These are phyloP conservation scores for Hysterium pulicare DNA, from an alignment of 2,329 filamentous ascomycete genomes.

Conservation along the genomic window DNA sequence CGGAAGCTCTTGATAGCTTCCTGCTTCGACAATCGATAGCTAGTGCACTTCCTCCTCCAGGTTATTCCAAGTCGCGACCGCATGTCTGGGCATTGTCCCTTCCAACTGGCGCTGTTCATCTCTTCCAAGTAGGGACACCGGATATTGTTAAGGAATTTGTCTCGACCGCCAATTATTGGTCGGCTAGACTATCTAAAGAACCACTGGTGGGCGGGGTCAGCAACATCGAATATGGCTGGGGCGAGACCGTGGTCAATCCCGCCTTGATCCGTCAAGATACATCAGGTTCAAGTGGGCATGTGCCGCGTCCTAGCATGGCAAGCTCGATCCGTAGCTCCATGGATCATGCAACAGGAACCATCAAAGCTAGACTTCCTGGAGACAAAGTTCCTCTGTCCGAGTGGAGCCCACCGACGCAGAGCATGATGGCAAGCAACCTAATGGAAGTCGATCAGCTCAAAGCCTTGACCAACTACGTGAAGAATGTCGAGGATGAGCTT, in stretches of 20 bases:
- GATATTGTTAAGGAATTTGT: slow-evolving; percentile 96
- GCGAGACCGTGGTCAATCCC: slow-evolving; percentile 70
- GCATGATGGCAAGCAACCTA: slow-evolving; percentile 77
- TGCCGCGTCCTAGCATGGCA: slow-evolving; percentile 54
- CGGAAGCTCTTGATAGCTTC: slow-evolving; percentile 83
- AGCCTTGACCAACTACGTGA: slow-evolving; percentile 73
- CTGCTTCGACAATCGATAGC: slow-evolving; percentile 88
- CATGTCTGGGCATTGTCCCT: slow-evolving; percentile 93
- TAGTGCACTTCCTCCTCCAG: slow-evolving; percentile 81
- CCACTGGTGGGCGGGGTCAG: slow-evolving; percentile 89
- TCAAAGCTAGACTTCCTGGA: slow-evolving; percentile 70
- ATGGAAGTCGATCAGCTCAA: slow-evolving; percentile 77
- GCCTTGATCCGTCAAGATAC: slow-evolving; percentile 39
- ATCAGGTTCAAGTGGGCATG: slow-evolving; percentile 25
- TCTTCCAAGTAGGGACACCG: slow-evolving; percentile 96
- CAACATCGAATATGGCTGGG: slow-evolving; percentile 98
- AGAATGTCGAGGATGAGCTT: slow-evolving; percentile 80
- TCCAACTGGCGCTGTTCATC: slow-evolving; percentile 87
- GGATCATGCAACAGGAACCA: slow-evolving; percentile 53
- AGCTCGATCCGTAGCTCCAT: slow-evolving; percentile 60
- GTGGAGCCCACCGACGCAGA: slow-evolving; percentile 86
- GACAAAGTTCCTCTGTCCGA: slow-evolving; percentile 82
- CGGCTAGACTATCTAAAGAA: slow-evolving; percentile 87
- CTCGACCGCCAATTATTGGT: slow-evolving; percentile 95
- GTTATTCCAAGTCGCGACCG: slow-evolving; percentile 85